Base-by-base conservation (phyloP, 129 eudicot species). In the Centaurea solstitialis region DNA sequence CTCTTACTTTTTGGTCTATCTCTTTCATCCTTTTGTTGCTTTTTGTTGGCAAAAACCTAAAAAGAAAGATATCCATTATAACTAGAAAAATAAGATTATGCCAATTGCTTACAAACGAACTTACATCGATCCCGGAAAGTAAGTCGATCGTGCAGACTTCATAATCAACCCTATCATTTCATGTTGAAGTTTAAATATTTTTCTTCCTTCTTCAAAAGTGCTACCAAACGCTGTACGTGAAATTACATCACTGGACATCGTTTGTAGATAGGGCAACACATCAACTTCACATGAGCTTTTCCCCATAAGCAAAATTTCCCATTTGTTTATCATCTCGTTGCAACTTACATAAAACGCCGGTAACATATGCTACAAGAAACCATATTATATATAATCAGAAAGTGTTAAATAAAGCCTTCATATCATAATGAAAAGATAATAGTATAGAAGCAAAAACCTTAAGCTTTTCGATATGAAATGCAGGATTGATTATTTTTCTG, bases 401-500 rank as follows among this genome's bases (percentile, higher is more conserved):
- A 67, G 37, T 21, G 30, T 67, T 21, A 12, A 21, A 22, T 13
- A 8, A 67, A 67, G 13, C 2, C 5, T 28, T 21, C 37, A 22
- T 22, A 9, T 9, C 11, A n/a, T 21, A 28, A 67, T 3, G 72
- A 67, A 67, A 12, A 67, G 15, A 67, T 5, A 22, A 67, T 67
- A 67, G 35, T 12, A 3, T 21, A 67, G 35, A 8, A 28, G 37
- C n/a, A 21, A 50, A 50, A 69, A 69, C 74, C 74, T 69, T 69
- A 9, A 69, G 74, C 74, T 72, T 35, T 11, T 35, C 59, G 11
- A 72, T 18, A 40, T 40, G 74, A 22, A 69, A 69, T 1, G 74
- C 74, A 26, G 76, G 82, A 57, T 79, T 79, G 38, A 79, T 50
- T 4, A 79, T 50, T 62, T 71, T 79, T 59, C 77, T 79, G 37